Conservation (phyloP, 148 eudicot genomes). For the Amaranthus cruentus region DNA sequence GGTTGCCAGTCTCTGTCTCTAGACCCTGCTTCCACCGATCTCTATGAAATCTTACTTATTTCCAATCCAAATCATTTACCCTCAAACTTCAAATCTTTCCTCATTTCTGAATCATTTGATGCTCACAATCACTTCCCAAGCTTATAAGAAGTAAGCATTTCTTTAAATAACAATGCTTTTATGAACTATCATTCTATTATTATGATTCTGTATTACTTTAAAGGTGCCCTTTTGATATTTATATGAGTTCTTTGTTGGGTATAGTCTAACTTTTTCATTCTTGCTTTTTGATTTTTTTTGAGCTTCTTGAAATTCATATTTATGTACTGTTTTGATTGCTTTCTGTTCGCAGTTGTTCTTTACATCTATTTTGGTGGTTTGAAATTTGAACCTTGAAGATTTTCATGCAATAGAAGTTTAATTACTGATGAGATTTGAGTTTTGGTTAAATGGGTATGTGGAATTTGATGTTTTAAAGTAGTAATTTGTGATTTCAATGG, state of each 20-base stretch:
- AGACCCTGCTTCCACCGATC: no score
- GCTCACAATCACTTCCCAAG: slow-evolving; percentile 9
- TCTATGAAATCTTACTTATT: no score
- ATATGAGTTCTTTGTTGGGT: slow-evolving; percentile 9
- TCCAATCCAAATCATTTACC: neutral
- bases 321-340: neutral
- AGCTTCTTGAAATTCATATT: neutral
- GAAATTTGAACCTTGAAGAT: neutral
- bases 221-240: slow-evolving; percentile 15
- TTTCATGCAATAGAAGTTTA: neutral
- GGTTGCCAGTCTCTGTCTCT: no score
- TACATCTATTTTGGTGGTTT: slow-evolving; percentile 4
- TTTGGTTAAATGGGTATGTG: slow-evolving; percentile 14
- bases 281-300: slow-evolving; percentile 1
- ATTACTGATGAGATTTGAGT: slow-evolving; percentile 17
- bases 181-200: neutral
- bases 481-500: neutral
- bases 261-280: slow-evolving; percentile 1
- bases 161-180: neutral
- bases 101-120: slow-evolving; percentile 2
- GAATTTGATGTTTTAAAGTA: slow-evolving; percentile 6
- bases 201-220: slow-evolving; percentile 9
- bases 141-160: slow-evolving; percentile 20
- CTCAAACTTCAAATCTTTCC: neutral
- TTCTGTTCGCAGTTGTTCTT: slow-evolving; percentile 19